Base-by-base conservation (phyloP, 2,329 filamentous ascomycete genomes). In the Cercospora canescens region DNA sequence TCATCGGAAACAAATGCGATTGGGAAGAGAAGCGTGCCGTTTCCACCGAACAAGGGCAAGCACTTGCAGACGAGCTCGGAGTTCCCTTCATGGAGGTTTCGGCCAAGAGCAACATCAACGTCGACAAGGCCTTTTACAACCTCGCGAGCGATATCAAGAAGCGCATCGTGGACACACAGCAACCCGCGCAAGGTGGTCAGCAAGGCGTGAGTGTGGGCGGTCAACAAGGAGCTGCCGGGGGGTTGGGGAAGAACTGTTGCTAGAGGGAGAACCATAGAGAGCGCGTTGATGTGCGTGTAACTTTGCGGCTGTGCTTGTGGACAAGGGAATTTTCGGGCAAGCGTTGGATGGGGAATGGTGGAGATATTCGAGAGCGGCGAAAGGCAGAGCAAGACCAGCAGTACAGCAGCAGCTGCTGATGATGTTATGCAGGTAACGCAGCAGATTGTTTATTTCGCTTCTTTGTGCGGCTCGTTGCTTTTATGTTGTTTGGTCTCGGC, bases 1-100 rank as follows among this genome's bases (percentile, higher is more conserved):
- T 99, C 72, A 97, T 99, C 73, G 95, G 95, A 79, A 99, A 99
- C 87, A 99, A 99, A 84, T 99, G 95, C 83, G 95, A 99, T 82
- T 98, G 95, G 95, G 95, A 98, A 82, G 95, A 99, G 83, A 98
- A 98, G 87, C 91, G 95, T 73, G 93, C 92, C 63, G 91, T 99
- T 48, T 93, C 92, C 58, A 96, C 91, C 67, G 94, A 97, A 80
- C 91, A 93, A 77, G 95, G 95, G 74, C 94, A 99, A 81, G 90
- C 90, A 71, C 88, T 99, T 64, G 95, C 95, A 66, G 91, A 97
- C 81, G 95, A 98, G 82, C 89, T 99, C 67, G 93, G 94, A 76
- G 96, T 99, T 71, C 94, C 95, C 21, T 99, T 99, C 86, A 91
- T 99, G 79, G 95, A 99, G 81, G 95, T 99, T 69, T 96, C 93